A percentile compares a stretch with the other conserved stretches of the same genome.
Evolutionary conservation across 306 rosid species (phyloP).

Genomic region (Lathyrus tuberosus): DNA sequence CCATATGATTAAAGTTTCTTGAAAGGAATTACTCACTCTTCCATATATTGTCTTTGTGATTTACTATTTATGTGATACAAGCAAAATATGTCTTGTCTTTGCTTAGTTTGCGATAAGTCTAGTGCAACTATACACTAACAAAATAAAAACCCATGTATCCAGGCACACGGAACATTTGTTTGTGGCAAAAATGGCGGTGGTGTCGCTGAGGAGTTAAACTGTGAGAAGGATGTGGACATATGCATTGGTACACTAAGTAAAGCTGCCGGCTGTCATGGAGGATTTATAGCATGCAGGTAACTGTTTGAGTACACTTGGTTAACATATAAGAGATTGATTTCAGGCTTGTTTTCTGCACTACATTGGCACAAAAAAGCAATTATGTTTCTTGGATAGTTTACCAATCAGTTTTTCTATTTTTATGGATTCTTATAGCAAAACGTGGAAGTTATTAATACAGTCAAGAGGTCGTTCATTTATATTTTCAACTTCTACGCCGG

Average conservation of each 20-base stretch:
- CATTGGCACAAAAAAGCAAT: slow-evolving; percentile 1
- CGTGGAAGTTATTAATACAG: slow-evolving; percentile 85
- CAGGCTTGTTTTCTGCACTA: background rate
- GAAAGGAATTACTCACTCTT: background rate
- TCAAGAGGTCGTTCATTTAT: slow-evolving; percentile 95
- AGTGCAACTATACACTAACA: slow-evolving; percentile 25
- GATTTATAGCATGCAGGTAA: slow-evolving; percentile 98
- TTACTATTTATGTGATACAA: slow-evolving; percentile 9
- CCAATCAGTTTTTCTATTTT: slow-evolving; percentile 34
- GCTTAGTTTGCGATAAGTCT: slow-evolving; percentile 1
- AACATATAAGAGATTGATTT: background rate
- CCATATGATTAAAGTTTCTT: background rate
- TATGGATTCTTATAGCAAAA: slow-evolving; percentile 62
- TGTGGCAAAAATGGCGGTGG: slow-evolving; percentile 95
- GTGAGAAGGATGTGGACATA: slow-evolving; percentile 85
- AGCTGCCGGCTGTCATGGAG: slow-evolving; percentile 98
- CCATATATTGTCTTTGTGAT: slow-evolving; percentile 8
- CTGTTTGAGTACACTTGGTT: slow-evolving; percentile 24
- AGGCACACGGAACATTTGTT: slow-evolving; percentile 97
- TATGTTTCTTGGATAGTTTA: slow-evolving; percentile 20
- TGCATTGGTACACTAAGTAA: slow-evolving; percentile 92
- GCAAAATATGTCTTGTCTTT: slow-evolving; percentile 21
- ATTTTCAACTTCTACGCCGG: slow-evolving; percentile 83
- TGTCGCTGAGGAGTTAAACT: slow-evolving; percentile 83
- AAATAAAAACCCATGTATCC: slow-evolving; percentile 33